Conservation (phyloP, 306 rosid genomes). For the Quercus agrifolia region DNA sequence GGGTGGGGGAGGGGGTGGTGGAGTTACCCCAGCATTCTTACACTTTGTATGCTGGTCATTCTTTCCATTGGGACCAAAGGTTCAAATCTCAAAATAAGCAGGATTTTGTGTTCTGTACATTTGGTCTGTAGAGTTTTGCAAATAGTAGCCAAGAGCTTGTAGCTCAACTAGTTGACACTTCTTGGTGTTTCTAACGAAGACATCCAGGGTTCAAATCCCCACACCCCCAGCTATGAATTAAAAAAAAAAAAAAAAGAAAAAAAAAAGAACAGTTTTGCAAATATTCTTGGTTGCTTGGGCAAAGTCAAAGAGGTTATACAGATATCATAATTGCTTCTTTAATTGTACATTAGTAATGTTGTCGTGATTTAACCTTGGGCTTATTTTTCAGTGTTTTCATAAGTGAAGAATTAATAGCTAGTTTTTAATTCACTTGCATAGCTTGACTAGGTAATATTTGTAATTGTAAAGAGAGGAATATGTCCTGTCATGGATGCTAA, state of each 20-base stretch:
- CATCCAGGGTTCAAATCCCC: no score
- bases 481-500: background rate
- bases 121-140: background rate
- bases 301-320: background rate
- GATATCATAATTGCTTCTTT: background rate
- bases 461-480: background rate
- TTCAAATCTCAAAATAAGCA: background rate
- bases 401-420: no score
- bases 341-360: background rate
- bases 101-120: background rate
- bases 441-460: background rate
- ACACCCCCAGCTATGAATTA: no score
- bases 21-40: background rate
- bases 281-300: background rate
- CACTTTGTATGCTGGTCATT: background rate
- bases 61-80: background rate
- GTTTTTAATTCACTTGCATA: background rate
- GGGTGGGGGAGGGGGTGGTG: background rate
- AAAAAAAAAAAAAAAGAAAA: no score
- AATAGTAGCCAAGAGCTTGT: no score
- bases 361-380: background rate
- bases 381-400: background rate
- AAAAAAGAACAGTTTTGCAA: background rate
- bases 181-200: no score
- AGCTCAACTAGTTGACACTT: no score